These are phyloP conservation scores for Fusarium denticulatum DNA, from an alignment of 2,329 filamentous ascomycete genomes.

Conservation along the genomic window DNA sequence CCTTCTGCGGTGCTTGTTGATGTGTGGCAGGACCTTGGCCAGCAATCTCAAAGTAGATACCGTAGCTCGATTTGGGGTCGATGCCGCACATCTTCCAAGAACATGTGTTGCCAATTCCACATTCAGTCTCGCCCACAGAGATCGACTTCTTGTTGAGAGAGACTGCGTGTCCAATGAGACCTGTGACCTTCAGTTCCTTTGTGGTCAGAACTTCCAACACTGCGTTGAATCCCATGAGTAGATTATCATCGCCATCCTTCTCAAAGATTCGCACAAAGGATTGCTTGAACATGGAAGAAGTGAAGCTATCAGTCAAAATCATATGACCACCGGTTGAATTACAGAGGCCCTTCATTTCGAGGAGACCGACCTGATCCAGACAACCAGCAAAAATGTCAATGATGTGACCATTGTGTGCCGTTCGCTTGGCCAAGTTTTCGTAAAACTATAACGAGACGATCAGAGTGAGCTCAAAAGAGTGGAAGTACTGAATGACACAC, in stretches of 20 bases:
- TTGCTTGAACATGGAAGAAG: constrained; percentile 99
- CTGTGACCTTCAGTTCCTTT: constrained; percentile 97
- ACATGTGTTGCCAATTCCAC: constrained; percentile 97
- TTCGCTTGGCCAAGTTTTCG: constrained; percentile 90
- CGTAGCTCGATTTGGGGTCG: constrained; percentile 91
- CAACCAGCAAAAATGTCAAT: constrained; percentile 98
- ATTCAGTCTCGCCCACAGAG: constrained; percentile 96
- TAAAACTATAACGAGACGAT: constrained; percentile 74
- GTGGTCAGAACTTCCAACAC: constrained; percentile 95
- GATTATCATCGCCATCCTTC: constrained; percentile 92
- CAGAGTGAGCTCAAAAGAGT: constrained; percentile 27
- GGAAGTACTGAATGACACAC: constrained; percentile 54
- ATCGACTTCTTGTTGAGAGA: constrained; percentile 98
- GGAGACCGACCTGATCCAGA: constrained; percentile 92
- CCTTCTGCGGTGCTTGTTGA: constrained; percentile 88
- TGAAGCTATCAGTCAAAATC: constrained; percentile 98
- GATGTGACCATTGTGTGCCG: constrained; percentile 95
- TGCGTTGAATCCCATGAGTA: constrained; percentile 98
- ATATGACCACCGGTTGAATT: constrained; percentile 98
- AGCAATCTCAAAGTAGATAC: constrained; percentile 97
- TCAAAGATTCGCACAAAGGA: constrained; percentile 98
- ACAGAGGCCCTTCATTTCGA: constrained; percentile 97
- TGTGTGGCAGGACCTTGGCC: constrained; percentile 89
- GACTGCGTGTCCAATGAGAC: constrained; percentile 94
- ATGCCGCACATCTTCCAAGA: constrained; percentile 99